These are phyloP conservation scores for Nicotiana attenuata DNA, from an alignment of 257 asterid genomes.

Conservation along the genomic window DNA sequence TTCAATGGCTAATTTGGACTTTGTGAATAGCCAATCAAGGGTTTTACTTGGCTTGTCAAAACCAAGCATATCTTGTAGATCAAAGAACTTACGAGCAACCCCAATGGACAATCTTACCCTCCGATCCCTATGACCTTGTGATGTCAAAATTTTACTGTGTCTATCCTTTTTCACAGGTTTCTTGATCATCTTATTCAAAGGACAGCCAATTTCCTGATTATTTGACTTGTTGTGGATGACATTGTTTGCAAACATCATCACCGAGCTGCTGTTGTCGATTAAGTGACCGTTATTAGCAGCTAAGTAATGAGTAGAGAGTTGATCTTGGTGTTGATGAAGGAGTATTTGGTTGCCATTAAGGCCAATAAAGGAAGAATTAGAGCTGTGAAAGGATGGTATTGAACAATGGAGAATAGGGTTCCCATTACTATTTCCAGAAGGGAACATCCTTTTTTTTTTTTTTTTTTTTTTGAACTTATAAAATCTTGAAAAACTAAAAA, in stretches of 20 bases:
- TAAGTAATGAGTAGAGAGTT: constrained; percentile 10
- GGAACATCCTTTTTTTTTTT: constrained; percentile 30
- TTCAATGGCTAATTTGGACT: constrained; percentile 60
- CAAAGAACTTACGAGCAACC: constrained; percentile 79
- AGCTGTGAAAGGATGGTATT: constrained; percentile 14
- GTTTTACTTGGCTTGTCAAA: constrained; percentile 87
- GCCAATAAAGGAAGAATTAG: constrained; percentile 20
- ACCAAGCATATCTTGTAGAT: constrained; percentile 77
- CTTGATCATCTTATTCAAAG: not conserved
- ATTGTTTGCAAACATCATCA: not conserved
- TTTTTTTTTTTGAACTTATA: not conserved
- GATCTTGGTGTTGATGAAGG: constrained; percentile 29
- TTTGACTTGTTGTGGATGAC: not conserved
- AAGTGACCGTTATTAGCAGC: constrained; percentile 27
- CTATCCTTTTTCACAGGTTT: constrained; percentile 40
- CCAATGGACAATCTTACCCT: constrained; percentile 79
- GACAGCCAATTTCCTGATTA: not conserved
- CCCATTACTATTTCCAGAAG: constrained; percentile 19
- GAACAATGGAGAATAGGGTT: constrained; percentile 40
- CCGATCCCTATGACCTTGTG: constrained; percentile 82
- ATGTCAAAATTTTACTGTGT: constrained; percentile 74
- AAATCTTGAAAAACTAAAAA: not conserved
- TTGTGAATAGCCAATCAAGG: constrained; percentile 76
- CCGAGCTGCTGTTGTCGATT: not conserved
- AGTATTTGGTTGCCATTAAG: constrained; percentile 27